Evolutionary conservation across 2,329 filamentous ascomycete species (phyloP), one percentile per base, ranked within the genome.

Genomic region (Monosporascus sp.): DNA sequence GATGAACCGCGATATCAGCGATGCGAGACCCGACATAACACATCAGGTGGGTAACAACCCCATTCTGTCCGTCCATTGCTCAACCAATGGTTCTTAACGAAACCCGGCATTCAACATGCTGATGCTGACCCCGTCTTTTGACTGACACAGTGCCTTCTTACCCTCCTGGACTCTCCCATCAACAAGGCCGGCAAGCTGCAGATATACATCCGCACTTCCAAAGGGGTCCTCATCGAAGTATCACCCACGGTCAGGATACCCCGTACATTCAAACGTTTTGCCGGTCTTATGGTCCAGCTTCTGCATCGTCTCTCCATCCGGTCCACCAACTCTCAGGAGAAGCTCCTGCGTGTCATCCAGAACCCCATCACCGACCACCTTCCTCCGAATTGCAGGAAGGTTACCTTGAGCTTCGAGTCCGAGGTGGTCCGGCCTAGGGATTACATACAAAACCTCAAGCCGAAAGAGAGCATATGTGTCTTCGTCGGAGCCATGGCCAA

Each of bases 401-500:
- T 99, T 58, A 99, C 94, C 0, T 82, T 99, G 59, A 96, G 91
- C 72, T 97, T 95, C 71, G 93, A 99, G 64, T 87, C 91, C 2
- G 86, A 88, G 19, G 84, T 97, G 34, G 89, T 96, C 47, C 88
- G 90, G 48, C 89, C 94, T 36, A 83, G 90, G 64, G 91, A 97
- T 70, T 99, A 96, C 72, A 85, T 99, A 56, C 84, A 90, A 61
- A 84, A 82, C 4, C 77, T 97, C 9, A 84, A 82, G 14, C 78
- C 87, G 48, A 87, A 92, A 65, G 91, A 97, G 76, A 97, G 93
- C 76, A 90, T 97, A 53, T 97, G 93, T 67, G 93, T 99, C 58
- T 97, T 97, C 66, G 91, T 97, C 43, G 94, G 94, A 63, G 94
- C 94, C 64, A 99, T 99, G 93, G 94, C 94, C 55, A 97, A 97